Conservation (phyloP, 805 yeast genomes). For the Suhomyces sp. region DNA sequence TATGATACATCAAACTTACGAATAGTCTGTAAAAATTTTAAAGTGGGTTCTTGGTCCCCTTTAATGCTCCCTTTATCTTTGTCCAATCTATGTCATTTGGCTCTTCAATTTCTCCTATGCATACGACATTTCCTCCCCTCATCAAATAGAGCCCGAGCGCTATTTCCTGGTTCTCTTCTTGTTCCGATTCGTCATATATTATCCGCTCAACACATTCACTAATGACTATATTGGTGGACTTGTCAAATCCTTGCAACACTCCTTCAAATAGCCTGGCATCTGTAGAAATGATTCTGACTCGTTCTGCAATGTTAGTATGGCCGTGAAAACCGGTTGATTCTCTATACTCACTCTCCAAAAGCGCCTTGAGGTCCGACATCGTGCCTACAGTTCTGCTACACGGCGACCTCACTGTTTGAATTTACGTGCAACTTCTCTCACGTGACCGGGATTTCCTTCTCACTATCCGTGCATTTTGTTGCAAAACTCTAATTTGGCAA, state of each 20-base stretch:
- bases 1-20: not conserved
- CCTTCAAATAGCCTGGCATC: slow-evolving; percentile 54
- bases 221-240: slow-evolving; percentile 58
- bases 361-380: slow-evolving; percentile 13
- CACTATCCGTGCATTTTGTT: not conserved
- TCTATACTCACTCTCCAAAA: slow-evolving; percentile 12
- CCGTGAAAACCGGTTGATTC: not conserved
- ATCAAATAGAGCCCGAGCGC: slow-evolving; percentile 49
- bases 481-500: not conserved
- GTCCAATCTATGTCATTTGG: slow-evolving; percentile 43
- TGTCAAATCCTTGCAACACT: slow-evolving; percentile 56
- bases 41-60: slow-evolving; percentile 40
- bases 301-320: slow-evolving; percentile 32
- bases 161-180: slow-evolving; percentile 38
- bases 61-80: slow-evolving; percentile 31
- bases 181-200: slow-evolving; percentile 39
- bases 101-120: slow-evolving; percentile 51
- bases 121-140: slow-evolving; percentile 58
- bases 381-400: not conserved
- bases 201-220: slow-evolving; percentile 50
- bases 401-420: not conserved
- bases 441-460: not conserved
- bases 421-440: not conserved
- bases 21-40: slow-evolving; percentile 8
- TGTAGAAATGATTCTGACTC: slow-evolving; percentile 54